Conservation (phyloP, 1,284 basidiomycete genomes). For the Inonotus hispidus region DNA sequence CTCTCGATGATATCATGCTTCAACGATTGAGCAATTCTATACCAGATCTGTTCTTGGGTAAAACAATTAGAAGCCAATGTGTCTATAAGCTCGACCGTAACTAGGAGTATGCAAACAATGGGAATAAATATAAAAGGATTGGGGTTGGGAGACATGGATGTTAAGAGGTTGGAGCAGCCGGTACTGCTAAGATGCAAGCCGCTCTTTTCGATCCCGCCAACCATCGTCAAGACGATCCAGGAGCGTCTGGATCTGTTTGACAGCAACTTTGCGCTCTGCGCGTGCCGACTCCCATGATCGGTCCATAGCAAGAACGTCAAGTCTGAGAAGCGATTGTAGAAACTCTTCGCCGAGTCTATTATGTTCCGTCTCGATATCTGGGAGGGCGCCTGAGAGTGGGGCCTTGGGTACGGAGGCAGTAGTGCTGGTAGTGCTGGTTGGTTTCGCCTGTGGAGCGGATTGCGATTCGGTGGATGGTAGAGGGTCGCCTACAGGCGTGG, state of each 20-base stretch:
- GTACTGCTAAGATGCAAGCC: background rate
- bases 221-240: conserved; percentile 51
- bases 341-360: conserved; percentile 63
- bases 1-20: background rate
- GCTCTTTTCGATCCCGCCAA: conserved; percentile 31
- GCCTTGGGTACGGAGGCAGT: conserved; percentile 5
- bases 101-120: background rate
- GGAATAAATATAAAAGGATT: background rate
- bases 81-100: background rate
- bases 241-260: conserved; percentile 56
- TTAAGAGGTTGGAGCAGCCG: background rate
- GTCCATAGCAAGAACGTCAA: conserved; percentile 68
- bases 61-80: background rate
- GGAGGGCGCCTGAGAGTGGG: conserved; percentile 1
- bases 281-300: conserved; percentile 68
- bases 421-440: background rate
- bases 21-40: background rate
- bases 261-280: conserved; percentile 67
- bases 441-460: conserved; percentile 4
- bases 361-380: conserved; percentile 40
- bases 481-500: conserved; percentile 17
- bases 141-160: background rate
- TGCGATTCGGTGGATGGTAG: conserved; percentile 9
- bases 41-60: background rate
- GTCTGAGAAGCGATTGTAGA: conserved; percentile 67